Base-by-base conservation (phyloP, 805 yeast species). In the Wickerhamiella slavikovae region DNA sequence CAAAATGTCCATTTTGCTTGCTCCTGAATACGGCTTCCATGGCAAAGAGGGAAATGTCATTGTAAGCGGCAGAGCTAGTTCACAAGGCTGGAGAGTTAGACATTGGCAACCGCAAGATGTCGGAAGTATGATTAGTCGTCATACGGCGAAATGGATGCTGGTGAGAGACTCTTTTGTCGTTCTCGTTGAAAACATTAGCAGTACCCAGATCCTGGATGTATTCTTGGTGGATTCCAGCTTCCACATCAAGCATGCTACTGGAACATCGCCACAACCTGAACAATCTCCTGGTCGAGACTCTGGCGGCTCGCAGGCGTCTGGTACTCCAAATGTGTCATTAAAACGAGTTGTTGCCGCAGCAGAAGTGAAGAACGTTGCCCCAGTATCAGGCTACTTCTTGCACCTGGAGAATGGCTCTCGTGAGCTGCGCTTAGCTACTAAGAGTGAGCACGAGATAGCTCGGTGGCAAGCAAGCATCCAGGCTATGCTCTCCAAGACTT, bases 61-160 rank as follows among this genome's bases (percentile, higher is more conserved):
- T 31, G 67, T 83, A 27, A 69, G 82, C 14, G 73, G 93, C 1
- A 69, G 80, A 0, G 85, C 96, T 0, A 69, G 68, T 37, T 62
- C 82, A 1, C 92, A 80, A 47, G 96, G 98, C 2, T 89, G 98
- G 96, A 62, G 92, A 41, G 94, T 85, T 4, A 77, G 89, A 3
- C 95, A 85, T 46, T 68, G 80, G 51, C 69, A 66, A 36, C 68
- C 78, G 5, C 66, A 69, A 36, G 95, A 79, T 43, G 56, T 80
- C 42, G 66, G 68, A 39, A 82, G 78, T 22, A 80, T 89, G 93
- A 75, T 85, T 29, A 71, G 68, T 38, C 69, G 99, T 51, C 85
- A 91, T 40, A 72, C 91, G 0, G 72, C 71, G 24, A 89, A 89
- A 50, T 89, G 99, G 99, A 70, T 80, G 37, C 54, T 89, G 33